Base-by-base conservation (phyloP, 169 alveolate species). In the Toxoplasma gondii region DNA sequence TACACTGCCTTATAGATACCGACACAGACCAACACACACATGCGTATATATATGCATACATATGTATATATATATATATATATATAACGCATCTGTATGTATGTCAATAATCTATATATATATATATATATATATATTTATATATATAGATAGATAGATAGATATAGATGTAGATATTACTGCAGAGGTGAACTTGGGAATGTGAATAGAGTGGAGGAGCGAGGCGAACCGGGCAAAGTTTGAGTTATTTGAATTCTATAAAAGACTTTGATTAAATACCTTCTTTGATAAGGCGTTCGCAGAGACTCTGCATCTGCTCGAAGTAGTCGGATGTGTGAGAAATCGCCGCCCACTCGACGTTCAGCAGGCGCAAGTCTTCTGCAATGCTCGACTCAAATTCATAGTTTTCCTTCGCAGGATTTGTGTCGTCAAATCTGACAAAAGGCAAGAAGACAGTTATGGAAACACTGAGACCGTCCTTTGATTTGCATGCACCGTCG, bases 391-490 rank as follows among this genome's bases (percentile, higher is more conserved):
- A 98, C 95, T 98, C 99, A 94, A 98, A 99, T 96, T 99, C 99
- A 45, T 97, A 96, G 95, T 98, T 99, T 96, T 99, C 99, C 97
- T 98, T 83, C 95, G 96, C 92, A 19, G 99, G 99, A 97, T 99
- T 99, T 22, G 99, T 99, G 95, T 99, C 99, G 96, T 99, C 99
- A 96, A 99, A 99, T 91, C 99, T 95, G 81, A 16, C 67, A 64
- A 41, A 78, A 9, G 43, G 45, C 12, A 12, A 78, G n/a, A 64
- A 78, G 16, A 78, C 22, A 78, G n/a, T 10, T 16, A 45, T 1
- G 82, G 16, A 69, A 12, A 69, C 16, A 7, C 58, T 49, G 58
- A 12, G 22, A 7, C 12, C 58, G 5, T 24, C 81, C 5, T 5
- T 69, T 17, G 81, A 24, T n/a, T 4, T 29, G 31, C 41, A 69